phyloP scores from a whole-genome alignment of 331 rosid species.

The Spiraea crenata region DNA sequence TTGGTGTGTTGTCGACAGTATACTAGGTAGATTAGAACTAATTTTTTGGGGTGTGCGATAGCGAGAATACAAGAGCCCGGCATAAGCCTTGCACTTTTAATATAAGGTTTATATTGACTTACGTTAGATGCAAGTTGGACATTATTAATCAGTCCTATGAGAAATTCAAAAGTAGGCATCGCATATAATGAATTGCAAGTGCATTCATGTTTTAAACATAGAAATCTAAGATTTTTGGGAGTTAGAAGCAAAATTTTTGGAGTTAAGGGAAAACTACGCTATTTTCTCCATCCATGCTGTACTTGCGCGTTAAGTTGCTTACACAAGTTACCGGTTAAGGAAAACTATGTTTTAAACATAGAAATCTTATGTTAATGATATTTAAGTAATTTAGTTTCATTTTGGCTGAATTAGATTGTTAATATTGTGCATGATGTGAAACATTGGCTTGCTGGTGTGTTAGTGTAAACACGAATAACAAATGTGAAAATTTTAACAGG shows the following conservation, averaged over 20 bases:
- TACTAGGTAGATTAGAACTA: neutral
- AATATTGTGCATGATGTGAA: neutral
- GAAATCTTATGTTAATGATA: neutral
- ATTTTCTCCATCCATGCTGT: neutral
- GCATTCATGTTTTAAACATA: too few species aligned
- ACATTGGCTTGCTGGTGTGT: neutral
- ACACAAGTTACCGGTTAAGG: too few species aligned
- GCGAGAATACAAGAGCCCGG: neutral
- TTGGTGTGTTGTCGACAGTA: neutral
- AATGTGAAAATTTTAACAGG: conserved; percentile 39
- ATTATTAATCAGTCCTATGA: too few species aligned
- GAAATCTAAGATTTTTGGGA: too few species aligned
- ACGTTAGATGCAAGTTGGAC: too few species aligned
- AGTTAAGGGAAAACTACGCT: too few species aligned
- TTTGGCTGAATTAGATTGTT: neutral
- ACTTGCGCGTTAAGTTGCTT: neutral
- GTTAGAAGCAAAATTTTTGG: too few species aligned
- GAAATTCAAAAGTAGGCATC: too few species aligned
- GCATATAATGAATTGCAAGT: too few species aligned
- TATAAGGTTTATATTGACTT: too few species aligned
- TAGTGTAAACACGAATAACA: neutral
- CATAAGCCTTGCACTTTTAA: neutral
- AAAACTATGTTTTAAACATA: too few species aligned
- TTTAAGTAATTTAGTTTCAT: neutral
- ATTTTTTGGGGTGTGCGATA: neutral